Evolutionary conservation across 2,329 filamentous ascomycete species (phyloP), one percentile per base, ranked within the genome.

Genomic region (Hypomyces perniciosus): DNA sequence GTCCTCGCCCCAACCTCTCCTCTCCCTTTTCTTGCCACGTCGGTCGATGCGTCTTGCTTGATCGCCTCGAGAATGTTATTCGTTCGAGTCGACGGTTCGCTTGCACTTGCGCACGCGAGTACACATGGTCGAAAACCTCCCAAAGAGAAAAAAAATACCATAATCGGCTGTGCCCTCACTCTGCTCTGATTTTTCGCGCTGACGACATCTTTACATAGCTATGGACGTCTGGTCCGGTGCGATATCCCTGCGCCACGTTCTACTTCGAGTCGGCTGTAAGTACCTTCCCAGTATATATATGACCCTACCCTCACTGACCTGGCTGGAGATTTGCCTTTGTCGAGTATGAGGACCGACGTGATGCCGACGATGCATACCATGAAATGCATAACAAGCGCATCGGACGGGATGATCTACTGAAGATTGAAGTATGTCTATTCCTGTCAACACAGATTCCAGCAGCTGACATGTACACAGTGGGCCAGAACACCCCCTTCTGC

Each of bases 371-470:
- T 75, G 93, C 93, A 44, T 99, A 99, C 69, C 90, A 99, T 71
- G 93, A 99, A 76, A 99, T 99, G 93, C 93, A 99, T 69, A 97
- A 97, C 78, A 96, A 96, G 83, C 90, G 92, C 60, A 90, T 99
- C 62, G 91, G 90, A 44, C 86, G 92, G 56, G 93, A 99, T 67
- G 93, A 99, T 65, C 76, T 96, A 54, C 70, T 99, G 74, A 99
- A 99, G 77, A 97, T 99, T 59, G 93, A 99, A 82, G 93, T 96
- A 74, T 60, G 80, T 61, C 13, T 8, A 12, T 30, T 10, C 26
- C 46, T 34, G 33, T 53, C 59, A 35, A 57, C 49, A 5, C 26
- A 10, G 13, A 34, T 6, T 6, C n/a, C 13, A 10, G 9, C 3
- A n/a, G 13, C 26, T 53, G 30, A 53, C 48, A 10, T 27, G n/a